Conservation (phyloP, 164 flowering plant genomes). For the Brasenia schreberi region DNA sequence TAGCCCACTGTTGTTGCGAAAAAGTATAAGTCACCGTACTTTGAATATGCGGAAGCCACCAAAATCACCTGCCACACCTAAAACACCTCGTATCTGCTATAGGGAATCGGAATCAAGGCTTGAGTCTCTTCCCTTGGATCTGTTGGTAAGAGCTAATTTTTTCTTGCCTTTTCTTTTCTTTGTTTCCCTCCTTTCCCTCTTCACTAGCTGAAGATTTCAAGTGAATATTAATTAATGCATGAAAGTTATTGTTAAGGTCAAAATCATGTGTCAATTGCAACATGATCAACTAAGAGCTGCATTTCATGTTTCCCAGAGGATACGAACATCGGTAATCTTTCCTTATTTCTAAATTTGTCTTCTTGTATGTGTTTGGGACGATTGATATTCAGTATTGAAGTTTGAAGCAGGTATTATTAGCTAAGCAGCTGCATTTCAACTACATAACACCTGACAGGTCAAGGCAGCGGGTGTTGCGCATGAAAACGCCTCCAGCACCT, state of each 20-base stretch:
- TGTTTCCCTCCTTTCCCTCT: background rate
- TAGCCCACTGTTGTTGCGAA: constrained; percentile 37
- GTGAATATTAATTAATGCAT: background rate
- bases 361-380: too few species aligned
- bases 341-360: constrained; percentile 5
- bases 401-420: constrained; percentile 45
- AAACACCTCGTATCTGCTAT: constrained; percentile 36
- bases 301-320: constrained; percentile 72
- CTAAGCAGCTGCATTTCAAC: constrained; percentile 71
- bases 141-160: constrained; percentile 45
- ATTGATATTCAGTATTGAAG: constrained; percentile 2
- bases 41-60: constrained; percentile 18
- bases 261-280: constrained; percentile 80
- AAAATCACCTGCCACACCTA: constrained; percentile 47
- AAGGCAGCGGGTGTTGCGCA: constrained; percentile 68
- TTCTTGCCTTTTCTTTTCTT: background rate
- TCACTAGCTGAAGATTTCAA: too few species aligned
- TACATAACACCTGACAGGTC: constrained; percentile 92
- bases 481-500: constrained; percentile 40
- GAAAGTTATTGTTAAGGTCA: constrained; percentile 34
- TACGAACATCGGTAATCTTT: constrained; percentile 67
- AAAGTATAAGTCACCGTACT: constrained; percentile 16
- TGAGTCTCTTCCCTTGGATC: constrained; percentile 86
- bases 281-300: constrained; percentile 86
- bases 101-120: constrained; percentile 63